Conservation (phyloP, 2,329 filamentous ascomycete genomes). For the Fusarium heterosporum region DNA sequence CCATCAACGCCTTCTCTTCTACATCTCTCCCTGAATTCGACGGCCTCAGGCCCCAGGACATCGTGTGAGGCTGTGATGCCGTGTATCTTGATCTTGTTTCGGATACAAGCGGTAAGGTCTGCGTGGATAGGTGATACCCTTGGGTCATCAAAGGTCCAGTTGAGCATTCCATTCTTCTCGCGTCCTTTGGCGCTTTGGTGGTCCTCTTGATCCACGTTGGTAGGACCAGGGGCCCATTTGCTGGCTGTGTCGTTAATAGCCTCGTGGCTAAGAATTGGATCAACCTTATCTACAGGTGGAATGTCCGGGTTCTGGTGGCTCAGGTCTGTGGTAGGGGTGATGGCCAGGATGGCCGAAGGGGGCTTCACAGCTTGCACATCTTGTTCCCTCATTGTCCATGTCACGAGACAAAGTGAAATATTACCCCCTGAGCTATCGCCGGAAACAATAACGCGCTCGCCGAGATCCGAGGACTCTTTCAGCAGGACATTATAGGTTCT, state of each 20-base stretch:
- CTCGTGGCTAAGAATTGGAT: slow-evolving; percentile 42
- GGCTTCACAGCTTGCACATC: slow-evolving; percentile 43
- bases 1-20: slow-evolving; percentile 58
- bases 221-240: slow-evolving; percentile 40
- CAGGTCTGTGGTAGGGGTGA: slow-evolving; percentile 60
- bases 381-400: slow-evolving; percentile 51
- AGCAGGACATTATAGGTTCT: slow-evolving; percentile 58
- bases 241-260: slow-evolving; percentile 43
- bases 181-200: background rate
- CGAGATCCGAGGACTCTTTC: slow-evolving; percentile 49
- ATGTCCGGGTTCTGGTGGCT: slow-evolving; percentile 42
- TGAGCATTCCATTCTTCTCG: background rate
- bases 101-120: slow-evolving; percentile 51
- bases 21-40: slow-evolving; percentile 60
- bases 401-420: slow-evolving; percentile 55
- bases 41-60: slow-evolving; percentile 64
- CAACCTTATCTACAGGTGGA: slow-evolving; percentile 23
- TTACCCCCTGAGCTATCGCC: slow-evolving; percentile 70
- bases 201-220: background rate
- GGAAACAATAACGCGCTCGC: slow-evolving; percentile 60
- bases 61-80: slow-evolving; percentile 65
- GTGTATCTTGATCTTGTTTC: slow-evolving; percentile 59
- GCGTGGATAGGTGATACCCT: slow-evolving; percentile 62
- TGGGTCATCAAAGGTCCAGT: slow-evolving; percentile 53
- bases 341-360: slow-evolving; percentile 51